Base-by-base conservation (phyloP, 371 early-diverging fungal genomes). In the Circinella umbellata region DNA sequence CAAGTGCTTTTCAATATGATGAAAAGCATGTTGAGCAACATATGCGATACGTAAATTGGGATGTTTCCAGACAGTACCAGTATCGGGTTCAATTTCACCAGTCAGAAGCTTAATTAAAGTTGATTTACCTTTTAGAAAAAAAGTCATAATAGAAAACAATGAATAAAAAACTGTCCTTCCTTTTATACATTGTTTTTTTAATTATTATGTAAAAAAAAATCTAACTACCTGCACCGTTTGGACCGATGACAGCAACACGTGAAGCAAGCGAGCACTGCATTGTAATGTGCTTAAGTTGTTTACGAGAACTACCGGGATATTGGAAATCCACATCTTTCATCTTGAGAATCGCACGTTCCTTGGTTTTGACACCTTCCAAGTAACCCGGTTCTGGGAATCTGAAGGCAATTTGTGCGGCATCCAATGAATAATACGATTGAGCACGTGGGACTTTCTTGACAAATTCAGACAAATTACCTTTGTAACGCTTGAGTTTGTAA, bases 1-100 rank as follows among this genome's bases (percentile, higher is more conserved):
- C 76, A 92, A 74, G 69, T 94, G 95, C 76, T 90, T 88, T 68
- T 93, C 92, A 75, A 94, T 80, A 73, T 94, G 93, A 75, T 93
- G 92, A 89, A 94, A 93, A 61, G 93, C 93, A 66, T 95, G 94
- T 81, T 96, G 96, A 36, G 95, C 93, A 63, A 95, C 94, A 75
- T 95, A 95, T 36, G 91, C 94, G 75, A 93, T 89, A 69, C 94
- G 92, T 69, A 93, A 81, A 76, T 90, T 91, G 48, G 92, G 92
- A 75, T 92, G 92, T 83, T 90, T 91, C 86, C 86, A 88, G 63
- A 93, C 90, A 66, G 90, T 83, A 78, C 92, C 86, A 39, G 77
- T 70, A 54, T 86, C 73, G 54, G 92, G 87, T 54, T 88, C 86
- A 18, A 90, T 82, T 73, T 92, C 92, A 72, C 93, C 92, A 61